Percentiles rank a stretch among this genome's conserved stretches.
Evolutionary conservation across 1,284 basidiomycete genomes (phyloP).

Genomic region (Somion occarium): DNA sequence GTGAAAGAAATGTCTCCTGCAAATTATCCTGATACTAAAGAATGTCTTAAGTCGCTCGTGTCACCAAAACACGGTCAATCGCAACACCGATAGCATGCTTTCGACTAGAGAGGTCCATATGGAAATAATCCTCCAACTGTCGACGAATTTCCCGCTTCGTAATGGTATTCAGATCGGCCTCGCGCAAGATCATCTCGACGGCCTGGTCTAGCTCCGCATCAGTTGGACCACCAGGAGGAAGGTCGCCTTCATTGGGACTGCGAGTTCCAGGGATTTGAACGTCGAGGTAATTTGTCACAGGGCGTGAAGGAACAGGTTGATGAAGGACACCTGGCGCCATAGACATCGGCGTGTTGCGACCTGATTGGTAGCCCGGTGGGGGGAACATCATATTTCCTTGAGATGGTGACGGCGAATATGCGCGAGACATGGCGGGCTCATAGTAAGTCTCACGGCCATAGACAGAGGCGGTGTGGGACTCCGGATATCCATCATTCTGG

Average conservation of each 20-base stretch:
- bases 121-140: conserved; percentile 75
- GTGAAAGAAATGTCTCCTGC: neutral
- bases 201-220: conserved; percentile 71
- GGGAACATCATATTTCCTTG: conserved; percentile 40
- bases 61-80: conserved; percentile 60
- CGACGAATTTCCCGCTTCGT: conserved; percentile 88
- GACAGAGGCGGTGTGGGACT: conserved; percentile 68
- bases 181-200: conserved; percentile 66
- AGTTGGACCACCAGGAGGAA: conserved; percentile 41
- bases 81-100: conserved; percentile 68
- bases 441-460: conserved; percentile 84
- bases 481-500: conserved; percentile 66
- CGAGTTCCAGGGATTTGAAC: conserved; percentile 52
- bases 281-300: conserved; percentile 72
- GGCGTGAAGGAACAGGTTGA: conserved; percentile 62
- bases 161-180: conserved; percentile 81
- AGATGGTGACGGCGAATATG: conserved; percentile 67
- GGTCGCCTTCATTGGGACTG: conserved; percentile 47
- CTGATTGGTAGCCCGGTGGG: conserved; percentile 69
- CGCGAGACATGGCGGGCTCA: conserved; percentile 48
- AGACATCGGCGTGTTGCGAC: conserved; percentile 64
- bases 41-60: conserved; percentile 20
- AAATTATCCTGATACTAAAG: neutral
- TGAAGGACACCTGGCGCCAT: conserved; percentile 18
- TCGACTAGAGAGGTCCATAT: conserved; percentile 61